A percentile compares a stretch with the other conserved stretches of the same genome.
phyloP scores from a whole-genome alignment of 441 rosid genomes.

The Mallotus repandus region DNA sequence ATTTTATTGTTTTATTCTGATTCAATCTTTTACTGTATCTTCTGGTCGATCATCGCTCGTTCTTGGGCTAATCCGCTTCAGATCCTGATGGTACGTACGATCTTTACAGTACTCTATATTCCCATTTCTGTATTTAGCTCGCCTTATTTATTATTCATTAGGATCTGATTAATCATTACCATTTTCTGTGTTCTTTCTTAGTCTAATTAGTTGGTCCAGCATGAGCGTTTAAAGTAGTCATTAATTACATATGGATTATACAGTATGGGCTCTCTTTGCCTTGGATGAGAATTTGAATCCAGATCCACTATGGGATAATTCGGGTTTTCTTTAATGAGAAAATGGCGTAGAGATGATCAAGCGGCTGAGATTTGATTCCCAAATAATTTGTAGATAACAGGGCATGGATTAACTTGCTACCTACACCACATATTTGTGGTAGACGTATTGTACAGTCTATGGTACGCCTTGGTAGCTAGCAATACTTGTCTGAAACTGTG shows the following conservation, averaged over 20 bases:
- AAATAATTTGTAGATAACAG: neutral
- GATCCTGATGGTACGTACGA: constrained; percentile 76
- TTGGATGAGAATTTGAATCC: neutral
- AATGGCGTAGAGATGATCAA: neutral
- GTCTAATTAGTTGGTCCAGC: neutral
- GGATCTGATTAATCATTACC: neutral
- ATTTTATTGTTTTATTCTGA: constrained; percentile 18
- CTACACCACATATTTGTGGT: constrained; percentile 7
- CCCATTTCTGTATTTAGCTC: neutral
- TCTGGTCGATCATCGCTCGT: constrained; percentile 5
- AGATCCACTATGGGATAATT: too few species aligned
- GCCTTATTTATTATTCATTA: neutral
- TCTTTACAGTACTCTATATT: neutral
- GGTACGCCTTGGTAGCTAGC: too few species aligned
- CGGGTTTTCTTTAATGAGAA: neutral
- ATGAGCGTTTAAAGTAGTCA: neutral
- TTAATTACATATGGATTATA: too few species aligned
- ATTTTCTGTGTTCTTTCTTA: neutral
- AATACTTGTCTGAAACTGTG: too few species aligned
- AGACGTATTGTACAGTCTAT: neutral
- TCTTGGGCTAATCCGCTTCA: constrained; percentile 33
- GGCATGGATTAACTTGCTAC: neutral
- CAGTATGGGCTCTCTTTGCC: too few species aligned
- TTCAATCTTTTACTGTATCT: neutral
- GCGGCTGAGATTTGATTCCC: neutral